phyloP scores from a whole-genome alignment of 306 rosid species.

The Arachis hypogaea region DNA sequence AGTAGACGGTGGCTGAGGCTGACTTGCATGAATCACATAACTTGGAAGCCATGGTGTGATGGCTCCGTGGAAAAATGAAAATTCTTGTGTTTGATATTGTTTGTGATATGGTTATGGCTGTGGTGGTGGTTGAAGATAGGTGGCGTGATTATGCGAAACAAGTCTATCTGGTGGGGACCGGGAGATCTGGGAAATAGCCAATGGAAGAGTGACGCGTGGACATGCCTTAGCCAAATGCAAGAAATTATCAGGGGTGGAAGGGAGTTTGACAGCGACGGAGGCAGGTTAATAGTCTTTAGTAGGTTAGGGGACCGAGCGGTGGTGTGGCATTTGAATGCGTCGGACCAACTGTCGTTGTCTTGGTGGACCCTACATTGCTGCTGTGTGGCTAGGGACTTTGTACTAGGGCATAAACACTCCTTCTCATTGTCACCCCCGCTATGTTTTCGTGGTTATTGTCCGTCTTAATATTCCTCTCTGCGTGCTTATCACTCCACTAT shows the following conservation, averaged over 20 bases:
- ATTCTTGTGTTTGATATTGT: neutral
- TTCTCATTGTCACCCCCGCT: neutral
- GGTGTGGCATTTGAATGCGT: neutral
- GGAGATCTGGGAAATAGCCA: conserved; percentile 44
- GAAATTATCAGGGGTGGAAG: neutral
- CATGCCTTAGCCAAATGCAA: conserved; percentile 57
- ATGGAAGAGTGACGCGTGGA: conserved; percentile 43
- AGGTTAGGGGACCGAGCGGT: neutral
- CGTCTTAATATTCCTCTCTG: neutral
- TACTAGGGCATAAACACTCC: neutral
- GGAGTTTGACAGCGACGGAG: neutral
- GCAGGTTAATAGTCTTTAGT: neutral
- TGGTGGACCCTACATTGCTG: conserved; percentile 17
- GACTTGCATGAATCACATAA: conserved; percentile 95
- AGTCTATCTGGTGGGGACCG: conserved; percentile 55
- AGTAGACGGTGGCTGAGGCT: conserved; percentile 78
- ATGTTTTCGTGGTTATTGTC: neutral
- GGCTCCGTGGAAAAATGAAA: neutral
- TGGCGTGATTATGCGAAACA: conserved; percentile 34
- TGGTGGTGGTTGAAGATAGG: conserved; percentile 1
- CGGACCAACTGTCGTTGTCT: neutral
- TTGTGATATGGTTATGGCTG: neutral
- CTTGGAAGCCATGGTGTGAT: conserved; percentile 73
- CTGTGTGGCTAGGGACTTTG: conserved; percentile 16
- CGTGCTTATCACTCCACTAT: neutral